These are phyloP conservation scores for Hypoxylon sp. DNA, from an alignment of 2,329 filamentous ascomycete species.

Conservation along the genomic window DNA sequence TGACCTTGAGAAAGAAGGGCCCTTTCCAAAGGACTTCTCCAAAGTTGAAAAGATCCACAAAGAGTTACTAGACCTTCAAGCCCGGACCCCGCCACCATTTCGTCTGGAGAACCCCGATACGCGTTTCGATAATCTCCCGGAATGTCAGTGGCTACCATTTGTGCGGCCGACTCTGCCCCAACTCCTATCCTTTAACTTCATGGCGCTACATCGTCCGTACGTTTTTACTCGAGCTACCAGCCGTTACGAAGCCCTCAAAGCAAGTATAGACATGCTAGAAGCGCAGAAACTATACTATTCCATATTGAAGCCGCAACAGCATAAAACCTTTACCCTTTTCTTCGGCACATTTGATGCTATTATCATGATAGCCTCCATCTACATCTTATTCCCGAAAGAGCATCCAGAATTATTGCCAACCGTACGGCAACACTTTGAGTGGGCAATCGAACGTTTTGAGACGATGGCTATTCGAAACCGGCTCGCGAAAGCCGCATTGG, in stretches of 20 bases:
- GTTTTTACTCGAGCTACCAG: slow-evolving; percentile 71
- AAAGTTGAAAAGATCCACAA: slow-evolving; percentile 70
- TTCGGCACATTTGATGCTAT: slow-evolving; percentile 76
- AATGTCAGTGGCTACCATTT: slow-evolving; percentile 67
- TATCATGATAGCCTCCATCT: slow-evolving; percentile 72
- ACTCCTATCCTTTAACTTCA: slow-evolving; percentile 67
- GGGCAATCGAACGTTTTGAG: slow-evolving; percentile 72
- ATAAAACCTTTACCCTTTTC: slow-evolving; percentile 70
- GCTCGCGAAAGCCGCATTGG: slow-evolving; percentile 68
- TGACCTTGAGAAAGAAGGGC: slow-evolving; percentile 69
- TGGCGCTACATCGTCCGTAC: slow-evolving; percentile 74
- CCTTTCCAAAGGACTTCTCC: slow-evolving; percentile 67
- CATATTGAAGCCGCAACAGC: slow-evolving; percentile 65
- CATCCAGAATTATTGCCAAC: slow-evolving; percentile 64
- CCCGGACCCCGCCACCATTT: slow-evolving; percentile 67
- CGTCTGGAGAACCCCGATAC: slow-evolving; percentile 70
- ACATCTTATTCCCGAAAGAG: slow-evolving; percentile 72
- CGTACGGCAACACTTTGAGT: slow-evolving; percentile 70
- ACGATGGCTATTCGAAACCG: slow-evolving; percentile 68
- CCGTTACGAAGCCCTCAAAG: slow-evolving; percentile 69
- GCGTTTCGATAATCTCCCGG: slow-evolving; percentile 67
- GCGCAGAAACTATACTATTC: slow-evolving; percentile 67
- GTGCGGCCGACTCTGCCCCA: slow-evolving; percentile 65
- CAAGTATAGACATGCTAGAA: slow-evolving; percentile 69
- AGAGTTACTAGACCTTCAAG: slow-evolving; percentile 64